Base-by-base conservation (phyloP, 169 alveolate genomes). In the Perkinsus chesapeaki region DNA sequence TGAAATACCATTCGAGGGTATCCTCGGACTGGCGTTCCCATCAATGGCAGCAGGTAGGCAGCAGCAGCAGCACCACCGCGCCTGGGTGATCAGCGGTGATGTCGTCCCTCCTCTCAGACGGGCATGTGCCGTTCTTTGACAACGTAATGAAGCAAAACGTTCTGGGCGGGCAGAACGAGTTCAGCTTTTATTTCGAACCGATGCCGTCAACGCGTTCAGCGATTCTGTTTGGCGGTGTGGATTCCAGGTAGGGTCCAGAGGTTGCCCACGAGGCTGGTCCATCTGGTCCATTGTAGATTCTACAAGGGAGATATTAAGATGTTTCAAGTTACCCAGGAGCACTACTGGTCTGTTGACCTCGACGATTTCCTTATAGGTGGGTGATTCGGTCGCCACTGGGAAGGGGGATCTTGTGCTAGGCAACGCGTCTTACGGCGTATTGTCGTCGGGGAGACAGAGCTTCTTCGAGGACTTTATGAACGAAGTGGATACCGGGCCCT, bases 1-100 rank as follows among this genome's bases (percentile, higher is more conserved):
- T 31, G 36, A 36, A 5, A 91, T 91, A 31, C 93, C 93, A n/a
- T 91, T 91, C 93, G 93, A 91, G 73, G 93, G 93, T n/a, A 91
- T 39, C 31, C 92, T 91, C 48, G 92, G 92, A n/a, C 47, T 91
- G 19, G 92, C 92, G 9, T 91, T 91, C 72, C 92, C 92, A 19
- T 39, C 73, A 27, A 91, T 91, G 92, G 39, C 92, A 10, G 92
- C 92, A 27, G 47, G 47, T 39, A 91, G 48, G 36, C n/a, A n/a
- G n/a, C n/a, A n/a, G n/a, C n/a, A n/a, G n/a, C n/a, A n/a, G n/a
- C n/a, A n/a, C n/a, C n/a, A n/a, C n/a, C n/a, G n/a, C n/a, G n/a
- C n/a, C n/a, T n/a, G n/a, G n/a, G n/a, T n/a, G n/a, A n/a, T n/a
- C n/a, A n/a, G n/a, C n/a, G n/a, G n/a, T n/a, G n/a, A n/a, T n/a